Conservation (phyloP, 1,284 basidiomycete genomes). For the Athelia psychrophila region DNA sequence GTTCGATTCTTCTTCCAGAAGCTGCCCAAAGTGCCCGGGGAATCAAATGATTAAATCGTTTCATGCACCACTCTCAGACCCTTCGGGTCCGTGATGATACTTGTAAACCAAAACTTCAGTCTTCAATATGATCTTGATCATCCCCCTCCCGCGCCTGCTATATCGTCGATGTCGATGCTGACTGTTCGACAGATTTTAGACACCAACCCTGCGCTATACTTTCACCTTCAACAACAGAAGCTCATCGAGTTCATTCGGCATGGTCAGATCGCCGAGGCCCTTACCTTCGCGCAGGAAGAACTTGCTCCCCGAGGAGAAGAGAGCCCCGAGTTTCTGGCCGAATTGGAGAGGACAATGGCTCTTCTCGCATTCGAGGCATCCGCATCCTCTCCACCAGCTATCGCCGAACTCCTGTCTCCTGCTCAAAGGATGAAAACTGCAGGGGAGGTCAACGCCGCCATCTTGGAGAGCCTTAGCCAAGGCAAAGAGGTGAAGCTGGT, state of each 20-base stretch:
- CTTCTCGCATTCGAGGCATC: constrained; percentile 86
- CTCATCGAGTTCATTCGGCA: constrained; percentile 93
- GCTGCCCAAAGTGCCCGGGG: constrained; percentile 5
- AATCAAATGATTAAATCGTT: constrained; percentile 77
- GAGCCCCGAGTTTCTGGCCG: constrained; percentile 88
- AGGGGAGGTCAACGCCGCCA: constrained; percentile 92
- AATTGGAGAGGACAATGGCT: constrained; percentile 95
- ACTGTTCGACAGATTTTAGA: constrained; percentile 79
- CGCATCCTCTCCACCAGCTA: constrained; percentile 58
- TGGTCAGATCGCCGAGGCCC: constrained; percentile 75
- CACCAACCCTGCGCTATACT: constrained; percentile 87
- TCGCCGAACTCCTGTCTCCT: constrained; percentile 79
- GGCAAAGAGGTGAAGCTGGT: constrained; percentile 91
- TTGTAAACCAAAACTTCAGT: constrained; percentile 79
- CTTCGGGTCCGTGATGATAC: constrained; percentile 73
- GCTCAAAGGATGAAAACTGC: constrained; percentile 92
- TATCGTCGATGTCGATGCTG: constrained; percentile 12
- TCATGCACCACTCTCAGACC: constrained; percentile 99
- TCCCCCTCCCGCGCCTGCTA: constrained; percentile 11
- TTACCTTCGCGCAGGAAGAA: constrained; percentile 91
- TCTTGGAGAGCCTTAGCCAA: constrained; percentile 88
- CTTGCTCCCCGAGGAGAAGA: constrained; percentile 94
- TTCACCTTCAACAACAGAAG: constrained; percentile 92
- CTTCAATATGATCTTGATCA: constrained; percentile 77
- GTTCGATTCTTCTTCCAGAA: constrained; percentile 11